Percentiles rank a stretch among this genome's conserved stretches.
phyloP scores from a whole-genome alignment of 2,329 filamentous ascomycete species.

The Apiospora koreana region DNA sequence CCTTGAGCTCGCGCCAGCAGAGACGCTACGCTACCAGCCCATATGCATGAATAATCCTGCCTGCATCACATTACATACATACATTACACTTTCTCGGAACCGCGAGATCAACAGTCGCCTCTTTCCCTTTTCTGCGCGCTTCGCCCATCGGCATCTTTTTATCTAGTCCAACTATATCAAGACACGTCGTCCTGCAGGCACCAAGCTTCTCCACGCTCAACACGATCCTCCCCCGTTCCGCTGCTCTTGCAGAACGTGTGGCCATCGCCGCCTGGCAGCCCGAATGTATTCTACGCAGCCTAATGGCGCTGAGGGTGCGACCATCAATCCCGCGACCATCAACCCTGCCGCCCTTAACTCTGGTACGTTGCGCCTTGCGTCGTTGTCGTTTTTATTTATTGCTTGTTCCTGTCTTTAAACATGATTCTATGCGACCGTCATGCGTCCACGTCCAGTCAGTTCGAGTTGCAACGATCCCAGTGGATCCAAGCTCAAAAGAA shows the following conservation, averaged over 20 bases:
- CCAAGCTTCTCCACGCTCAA: slow-evolving; percentile 37
- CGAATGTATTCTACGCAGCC: slow-evolving; percentile 63
- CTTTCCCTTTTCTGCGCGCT: slow-evolving; percentile 33
- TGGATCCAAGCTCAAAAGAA: slow-evolving; percentile 12
- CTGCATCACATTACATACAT: slow-evolving; percentile 39
- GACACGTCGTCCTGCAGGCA: slow-evolving; percentile 60
- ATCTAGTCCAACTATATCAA: slow-evolving; percentile 59
- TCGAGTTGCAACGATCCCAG: slow-evolving; percentile 6
- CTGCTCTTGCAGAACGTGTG: slow-evolving; percentile 10
- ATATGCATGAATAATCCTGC: slow-evolving; percentile 50
- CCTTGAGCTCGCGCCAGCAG: slow-evolving; percentile 42
- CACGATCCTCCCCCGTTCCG: slow-evolving; percentile 16
- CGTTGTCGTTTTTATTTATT: slow-evolving; percentile 8
- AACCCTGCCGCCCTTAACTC: slow-evolving; percentile 59
- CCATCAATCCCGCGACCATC: slow-evolving; percentile 87
- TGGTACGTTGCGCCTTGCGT: slow-evolving; percentile 54
- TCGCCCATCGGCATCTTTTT: slow-evolving; percentile 33
- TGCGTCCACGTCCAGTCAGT: slow-evolving; percentile 6
- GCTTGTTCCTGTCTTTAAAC: slow-evolving; percentile 1
- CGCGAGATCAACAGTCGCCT: slow-evolving; percentile 29
- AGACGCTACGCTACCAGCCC: slow-evolving; percentile 24
- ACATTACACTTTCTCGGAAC: slow-evolving; percentile 30
- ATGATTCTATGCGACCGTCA: neutral
- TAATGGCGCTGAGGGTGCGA: slow-evolving; percentile 80
- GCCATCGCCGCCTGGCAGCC: slow-evolving; percentile 39